Evolutionary conservation across 2,329 filamentous ascomycete genomes (phyloP).

Genomic region (Aspergillus ochraceus): DNA sequence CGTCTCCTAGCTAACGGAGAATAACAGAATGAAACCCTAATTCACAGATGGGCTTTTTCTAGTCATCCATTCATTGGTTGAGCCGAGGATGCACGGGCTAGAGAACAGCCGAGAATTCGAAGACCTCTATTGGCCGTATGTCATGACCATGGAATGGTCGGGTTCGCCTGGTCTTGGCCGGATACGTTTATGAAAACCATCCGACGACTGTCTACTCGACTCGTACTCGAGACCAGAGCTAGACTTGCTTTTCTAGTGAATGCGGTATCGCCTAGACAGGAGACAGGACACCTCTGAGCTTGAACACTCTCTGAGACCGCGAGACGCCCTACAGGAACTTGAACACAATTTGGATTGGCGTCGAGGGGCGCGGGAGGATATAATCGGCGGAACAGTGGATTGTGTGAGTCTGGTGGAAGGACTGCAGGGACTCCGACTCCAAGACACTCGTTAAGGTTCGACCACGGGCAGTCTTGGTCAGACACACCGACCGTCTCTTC

Average conservation of each 20-base stretch:
- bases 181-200: slow-evolving; percentile 16
- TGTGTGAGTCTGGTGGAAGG: neutral
- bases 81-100: too few relatives aligned
- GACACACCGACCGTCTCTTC: slow-evolving; percentile 4
- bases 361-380: slow-evolving; percentile 4
- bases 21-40: too few relatives aligned
- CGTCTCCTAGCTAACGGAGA: too few relatives aligned
- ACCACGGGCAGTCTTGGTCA: slow-evolving; percentile 13
- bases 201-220: slow-evolving; percentile 14
- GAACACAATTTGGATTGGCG: slow-evolving; percentile 5
- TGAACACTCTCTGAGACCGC: slow-evolving; percentile 2
- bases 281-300: slow-evolving; percentile 14
- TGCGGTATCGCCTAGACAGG: slow-evolving; percentile 15
- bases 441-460: slow-evolving; percentile 5
- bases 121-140: too few relatives aligned
- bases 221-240: slow-evolving; percentile 16
- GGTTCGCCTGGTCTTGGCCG: too few relatives aligned
- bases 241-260: slow-evolving; percentile 10
- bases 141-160: too few relatives aligned
- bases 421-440: neutral
- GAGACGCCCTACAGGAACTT: neutral
- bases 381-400: slow-evolving; percentile 4
- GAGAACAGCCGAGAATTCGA: too few relatives aligned
- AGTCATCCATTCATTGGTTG: too few relatives aligned
- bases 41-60: too few relatives aligned